Evolutionary conservation across 805 yeast genomes (phyloP), one percentile per base, ranked within the genome.

Genomic region (Pichia deserticola): DNA sequence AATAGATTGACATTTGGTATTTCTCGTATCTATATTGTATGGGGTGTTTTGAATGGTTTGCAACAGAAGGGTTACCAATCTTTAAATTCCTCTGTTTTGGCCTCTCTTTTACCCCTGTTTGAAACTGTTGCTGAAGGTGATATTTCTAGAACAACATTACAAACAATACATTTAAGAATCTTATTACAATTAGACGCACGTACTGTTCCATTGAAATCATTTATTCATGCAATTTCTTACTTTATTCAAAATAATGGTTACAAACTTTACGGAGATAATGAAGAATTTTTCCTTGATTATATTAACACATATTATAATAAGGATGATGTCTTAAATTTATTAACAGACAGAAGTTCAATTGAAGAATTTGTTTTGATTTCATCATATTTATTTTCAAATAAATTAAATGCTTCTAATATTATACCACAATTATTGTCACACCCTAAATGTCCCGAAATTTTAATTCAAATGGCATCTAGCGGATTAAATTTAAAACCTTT

Each of bases 1-100:
- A 60, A 72, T 25, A 73, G 75, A 41, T 73, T 76, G 8, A 66
- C 81, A 0, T 88, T 79, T 66, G 95, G 82, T 54, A 88, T 89
- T 4, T 79, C 89, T 0, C 77, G 86, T 62, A 73, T 84, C 3
- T 85, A 79, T 53, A 60, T 84, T 4, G 57, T 79, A 1, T 61
- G 69, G 32, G 95, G 93, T 5, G 54, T 87, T 11, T 58, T 76
- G 9, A 56, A 67, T n/a, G 89, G 86, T 1, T 64, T 84, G 28
- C 49, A 57, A 44, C 51, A 42, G 28, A 54, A 41, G 15, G 39
- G 46, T n/a, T 32, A 36, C 3, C 34, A 46, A 3, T 47, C 53
- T 0, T 49, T 64, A 25, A 45, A 42, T 15, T 56, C 62, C 15
- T 62, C 58, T 5, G 71, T 74, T 35, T 45, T 74, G 2, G 25